phyloP scores from a whole-genome alignment of 2,329 filamentous ascomycete genomes.

The Nannizziopsis barbatae region DNA sequence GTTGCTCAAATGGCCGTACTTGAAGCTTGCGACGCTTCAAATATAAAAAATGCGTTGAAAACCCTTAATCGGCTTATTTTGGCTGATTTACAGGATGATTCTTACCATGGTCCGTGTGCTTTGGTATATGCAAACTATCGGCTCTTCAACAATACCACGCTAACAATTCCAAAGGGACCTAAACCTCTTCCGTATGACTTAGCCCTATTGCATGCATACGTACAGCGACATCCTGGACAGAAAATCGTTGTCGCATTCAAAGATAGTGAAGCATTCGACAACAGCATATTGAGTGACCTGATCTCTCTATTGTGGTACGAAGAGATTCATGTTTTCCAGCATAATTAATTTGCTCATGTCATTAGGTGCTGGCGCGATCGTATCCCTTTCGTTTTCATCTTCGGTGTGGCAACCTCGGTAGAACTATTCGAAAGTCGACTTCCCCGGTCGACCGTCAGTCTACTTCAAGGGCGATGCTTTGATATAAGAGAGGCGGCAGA shows the following conservation, averaged over 20 bases:
- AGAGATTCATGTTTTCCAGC: not conserved
- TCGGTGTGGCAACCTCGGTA: slow-evolving; percentile 52
- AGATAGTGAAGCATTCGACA: slow-evolving; percentile 40
- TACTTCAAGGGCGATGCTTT: slow-evolving; percentile 46
- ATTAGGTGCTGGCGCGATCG: slow-evolving; percentile 48
- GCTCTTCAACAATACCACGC: not conserved
- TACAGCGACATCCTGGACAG: slow-evolving; percentile 27
- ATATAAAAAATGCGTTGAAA: slow-evolving; percentile 38
- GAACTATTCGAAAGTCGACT: slow-evolving; percentile 51
- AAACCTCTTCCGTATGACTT: slow-evolving; percentile 38
- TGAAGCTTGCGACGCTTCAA: slow-evolving; percentile 36
- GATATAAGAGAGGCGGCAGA: slow-evolving; percentile 42
- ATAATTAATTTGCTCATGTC: slow-evolving; percentile 15
- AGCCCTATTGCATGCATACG: slow-evolving; percentile 35
- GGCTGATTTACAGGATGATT: slow-evolving; percentile 29
- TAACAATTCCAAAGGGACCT: slow-evolving; percentile 25
- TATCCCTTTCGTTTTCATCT: slow-evolving; percentile 48
- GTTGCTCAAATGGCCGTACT: slow-evolving; percentile 32
- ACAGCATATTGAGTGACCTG: slow-evolving; percentile 34
- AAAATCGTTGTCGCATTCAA: slow-evolving; percentile 36
- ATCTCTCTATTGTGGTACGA: slow-evolving; percentile 39
- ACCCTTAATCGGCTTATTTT: slow-evolving; percentile 36
- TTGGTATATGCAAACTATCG: slow-evolving; percentile 22
- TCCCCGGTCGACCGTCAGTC: slow-evolving; percentile 41
- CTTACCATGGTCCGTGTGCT: slow-evolving; percentile 31